Conservation (phyloP, 23 red algal genomes). For the Agarophyton chilense region DNA sequence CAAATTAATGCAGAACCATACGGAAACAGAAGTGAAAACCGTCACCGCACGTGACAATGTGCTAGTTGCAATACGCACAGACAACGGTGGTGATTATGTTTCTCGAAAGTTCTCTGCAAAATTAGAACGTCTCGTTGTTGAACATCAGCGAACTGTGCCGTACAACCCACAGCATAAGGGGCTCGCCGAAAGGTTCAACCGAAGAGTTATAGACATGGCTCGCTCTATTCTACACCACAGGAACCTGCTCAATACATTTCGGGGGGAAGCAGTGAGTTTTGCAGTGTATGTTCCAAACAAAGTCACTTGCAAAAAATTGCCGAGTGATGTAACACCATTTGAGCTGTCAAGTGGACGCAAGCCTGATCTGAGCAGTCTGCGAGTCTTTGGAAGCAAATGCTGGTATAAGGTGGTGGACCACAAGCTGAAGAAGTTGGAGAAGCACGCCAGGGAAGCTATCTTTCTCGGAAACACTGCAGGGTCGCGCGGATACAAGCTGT, state of each 20-base stretch:
- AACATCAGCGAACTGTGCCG: slow-evolving; percentile 3
- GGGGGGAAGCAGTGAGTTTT: neutral
- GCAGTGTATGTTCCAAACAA: slow-evolving; percentile 29
- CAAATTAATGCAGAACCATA: slow-evolving; percentile 20
- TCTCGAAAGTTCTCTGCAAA: neutral
- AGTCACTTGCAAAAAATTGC: neutral
- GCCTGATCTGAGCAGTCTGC: neutral
- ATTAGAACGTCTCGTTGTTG: slow-evolving; percentile 3
- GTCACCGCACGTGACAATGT: slow-evolving; percentile 2
- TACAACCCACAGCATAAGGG: neutral
- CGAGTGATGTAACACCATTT: neutral
- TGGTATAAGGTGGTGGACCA: slow-evolving; percentile 2
- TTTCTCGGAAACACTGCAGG: neutral
- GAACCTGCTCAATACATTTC: neutral
- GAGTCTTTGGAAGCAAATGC: neutral
- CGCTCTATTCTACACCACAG: neutral
- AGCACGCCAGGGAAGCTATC: too few species aligned
- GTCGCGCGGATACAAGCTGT: slow-evolving; percentile 28
- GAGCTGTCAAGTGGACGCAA: neutral
- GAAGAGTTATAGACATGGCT: too few species aligned
- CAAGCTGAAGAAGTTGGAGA: neutral
- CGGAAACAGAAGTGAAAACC: neutral
- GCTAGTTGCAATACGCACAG: slow-evolving; percentile 24
- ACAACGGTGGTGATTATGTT: slow-evolving; percentile 28
- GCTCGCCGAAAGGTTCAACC: too few species aligned